Base-by-base conservation (phyloP, 2,329 filamentous ascomycete species). In the Talaromyces sp. region DNA sequence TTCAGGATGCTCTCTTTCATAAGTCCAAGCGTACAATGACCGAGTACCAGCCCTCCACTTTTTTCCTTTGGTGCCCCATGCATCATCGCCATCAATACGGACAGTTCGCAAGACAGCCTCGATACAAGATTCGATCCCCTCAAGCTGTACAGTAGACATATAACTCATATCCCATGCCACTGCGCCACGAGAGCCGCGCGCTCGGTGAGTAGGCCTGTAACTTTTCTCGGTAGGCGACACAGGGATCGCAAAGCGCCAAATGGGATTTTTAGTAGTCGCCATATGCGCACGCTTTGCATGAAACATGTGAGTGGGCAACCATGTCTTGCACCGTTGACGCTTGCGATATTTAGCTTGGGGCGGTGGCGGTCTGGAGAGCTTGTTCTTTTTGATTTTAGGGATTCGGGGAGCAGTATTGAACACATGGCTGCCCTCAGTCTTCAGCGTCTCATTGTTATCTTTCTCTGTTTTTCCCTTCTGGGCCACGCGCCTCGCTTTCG, bases 101-200 rank as follows among this genome's bases (percentile, higher is more conserved):
- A 96, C 63, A 4, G 79, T 80, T 64, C 78, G 84, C 30, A 97
- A 70, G 9, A 93, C 77, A 33, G 82, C 81, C 50, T 86, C 78
- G 36, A 96, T 75, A 48, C 86, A 86, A 27, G 77, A 72, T 36
- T 83, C 76, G 13, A 78, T 75, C 0, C 92, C 94, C 61, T 87
- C 86, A 3, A 97, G 69, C 13, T 87, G 82, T 59, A 97, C 88
- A 1, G 91, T 96, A 62, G 90, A 89, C 77, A 94, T 88, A 69
- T 97, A 99, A 70, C 92, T 97, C 78, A 86, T 90, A 73, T 99
- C 94, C 91, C 93, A 97, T 1, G 86, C 86, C 39, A 97, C 79
- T 19, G 88, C 88, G 4, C 94, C 92, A 59, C 87, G 84, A 47
- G 87, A 81, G 24, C 86, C 86, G 47, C 86, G 84, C 19, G 90